A percentile compares a stretch with the other conserved stretches of the same genome.
phyloP scores from a whole-genome alignment of 2,329 filamentous ascomycete genomes.

The Tetracladium maxilliforme region DNA sequence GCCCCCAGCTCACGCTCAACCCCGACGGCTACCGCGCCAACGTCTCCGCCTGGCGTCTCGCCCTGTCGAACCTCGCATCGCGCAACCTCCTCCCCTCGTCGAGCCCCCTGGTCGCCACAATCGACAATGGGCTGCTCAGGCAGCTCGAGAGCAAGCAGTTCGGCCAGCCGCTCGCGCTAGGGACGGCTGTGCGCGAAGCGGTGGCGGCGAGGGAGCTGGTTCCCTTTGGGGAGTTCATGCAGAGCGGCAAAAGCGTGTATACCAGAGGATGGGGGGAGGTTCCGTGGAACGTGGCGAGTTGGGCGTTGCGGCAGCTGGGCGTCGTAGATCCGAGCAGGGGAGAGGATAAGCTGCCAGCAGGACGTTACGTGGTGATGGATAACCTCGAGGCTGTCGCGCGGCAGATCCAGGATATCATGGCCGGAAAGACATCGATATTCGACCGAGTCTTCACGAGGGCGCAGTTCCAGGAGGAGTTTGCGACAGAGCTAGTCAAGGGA shows the following conservation, averaged over 20 bases:
- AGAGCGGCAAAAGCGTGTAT: constrained; percentile 56
- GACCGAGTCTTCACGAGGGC: constrained; percentile 54
- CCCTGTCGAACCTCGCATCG: constrained; percentile 52
- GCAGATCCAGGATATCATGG: constrained; percentile 29
- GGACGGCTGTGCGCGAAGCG: constrained; percentile 64
- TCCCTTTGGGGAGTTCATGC: constrained; percentile 53
- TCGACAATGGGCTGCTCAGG: constrained; percentile 49
- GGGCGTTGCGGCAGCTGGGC: constrained; percentile 60
- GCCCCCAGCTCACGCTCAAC: constrained; percentile 58
- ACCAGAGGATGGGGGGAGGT: constrained; percentile 45
- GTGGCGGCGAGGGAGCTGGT: constrained; percentile 55
- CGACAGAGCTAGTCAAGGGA: constrained; percentile 30
- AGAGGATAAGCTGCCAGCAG: constrained; percentile 41
- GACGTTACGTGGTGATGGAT: constrained; percentile 49
- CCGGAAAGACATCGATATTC: constrained; percentile 31
- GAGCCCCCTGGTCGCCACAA: constrained; percentile 34
- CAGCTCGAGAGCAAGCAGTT: constrained; percentile 64
- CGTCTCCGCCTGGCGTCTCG: constrained; percentile 62
- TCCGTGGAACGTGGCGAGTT: constrained; percentile 57
- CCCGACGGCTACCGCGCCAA: constrained; percentile 79
- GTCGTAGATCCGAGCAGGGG: constrained; percentile 31
- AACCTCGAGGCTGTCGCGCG: constrained; percentile 46
- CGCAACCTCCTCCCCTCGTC: constrained; percentile 33
- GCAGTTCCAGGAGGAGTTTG: constrained; percentile 46
- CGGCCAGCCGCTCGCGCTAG: constrained; percentile 69